Percentiles rank a stretch among this genome's conserved stretches.
Conservation (phyloP, 164 flowering plant genomes). For the Tinospora cordifolia region DNA sequence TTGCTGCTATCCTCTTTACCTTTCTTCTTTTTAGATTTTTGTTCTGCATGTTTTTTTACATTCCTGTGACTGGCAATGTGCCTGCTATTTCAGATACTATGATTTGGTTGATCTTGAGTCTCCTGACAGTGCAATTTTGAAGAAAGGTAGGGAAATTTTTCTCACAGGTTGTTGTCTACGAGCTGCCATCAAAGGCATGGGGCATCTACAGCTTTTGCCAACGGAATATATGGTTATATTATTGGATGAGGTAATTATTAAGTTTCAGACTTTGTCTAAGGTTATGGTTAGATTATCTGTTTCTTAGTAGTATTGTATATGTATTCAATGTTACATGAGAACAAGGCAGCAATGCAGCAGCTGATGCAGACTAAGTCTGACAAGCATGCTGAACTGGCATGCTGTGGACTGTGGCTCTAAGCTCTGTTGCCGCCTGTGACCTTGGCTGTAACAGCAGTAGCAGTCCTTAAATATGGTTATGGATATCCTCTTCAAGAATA, state of each 20-base stretch:
- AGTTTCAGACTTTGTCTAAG: not conserved
- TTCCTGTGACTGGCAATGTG: constrained; percentile 6
- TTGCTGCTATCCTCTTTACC: no score
- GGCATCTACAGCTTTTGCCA: constrained; percentile 63
- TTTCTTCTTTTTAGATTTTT: no score
- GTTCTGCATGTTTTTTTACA: no score
- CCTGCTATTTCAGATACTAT: constrained; percentile 47
- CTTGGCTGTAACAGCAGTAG: not conserved
- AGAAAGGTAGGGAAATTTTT: constrained; percentile 73
- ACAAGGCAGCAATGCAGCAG: not conserved
- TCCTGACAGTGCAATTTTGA: constrained; percentile 49
- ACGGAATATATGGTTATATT: constrained; percentile 80
- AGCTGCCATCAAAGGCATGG: constrained; percentile 50
- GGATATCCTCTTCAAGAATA: not conserved
- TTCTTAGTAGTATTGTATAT: not conserved
- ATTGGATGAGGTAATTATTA: constrained; percentile 66
- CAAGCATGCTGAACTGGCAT: not conserved
- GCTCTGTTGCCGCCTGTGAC: not conserved
- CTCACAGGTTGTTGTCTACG: constrained; percentile 86
- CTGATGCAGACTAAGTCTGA: not conserved
- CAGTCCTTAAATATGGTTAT: not conserved
- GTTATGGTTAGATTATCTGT: not conserved
- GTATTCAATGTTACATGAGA: not conserved
- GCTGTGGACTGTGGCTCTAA: not conserved
- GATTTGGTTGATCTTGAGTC: constrained; percentile 45